These are phyloP conservation scores for Coprinellus aureogranulatus DNA, from an alignment of 768 basidiomycete genomes.

Conservation along the genomic window DNA sequence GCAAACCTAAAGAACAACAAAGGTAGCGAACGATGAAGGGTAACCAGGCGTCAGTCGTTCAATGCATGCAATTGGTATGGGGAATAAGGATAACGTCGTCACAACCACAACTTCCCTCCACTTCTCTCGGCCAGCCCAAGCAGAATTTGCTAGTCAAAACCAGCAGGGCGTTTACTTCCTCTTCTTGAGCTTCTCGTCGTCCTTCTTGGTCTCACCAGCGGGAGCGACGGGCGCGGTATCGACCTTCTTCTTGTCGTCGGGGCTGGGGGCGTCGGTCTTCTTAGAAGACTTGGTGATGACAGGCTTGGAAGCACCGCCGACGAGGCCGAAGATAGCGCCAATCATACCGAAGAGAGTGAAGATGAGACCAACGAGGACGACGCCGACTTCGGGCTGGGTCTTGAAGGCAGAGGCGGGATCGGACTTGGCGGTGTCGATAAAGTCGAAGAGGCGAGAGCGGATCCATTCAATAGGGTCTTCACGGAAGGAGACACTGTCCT, in stretches of 20 bases:
- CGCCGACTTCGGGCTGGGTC: constrained; percentile 85
- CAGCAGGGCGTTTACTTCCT: constrained; percentile 38
- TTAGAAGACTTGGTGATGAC: constrained; percentile 73
- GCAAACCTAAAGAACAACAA: not conserved
- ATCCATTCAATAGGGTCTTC: constrained; percentile 79
- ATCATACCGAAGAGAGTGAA: constrained; percentile 86
- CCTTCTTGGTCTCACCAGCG: constrained; percentile 73
- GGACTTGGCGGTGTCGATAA: constrained; percentile 72
- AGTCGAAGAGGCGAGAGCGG: constrained; percentile 72
- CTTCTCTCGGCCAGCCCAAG: constrained; percentile 3
- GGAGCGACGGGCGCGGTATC: constrained; percentile 67
- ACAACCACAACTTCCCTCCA: not conserved
- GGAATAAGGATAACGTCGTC: not conserved
- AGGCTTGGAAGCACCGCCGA: constrained; percentile 71
- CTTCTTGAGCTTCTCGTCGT: constrained; percentile 69
- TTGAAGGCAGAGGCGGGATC: constrained; percentile 84
- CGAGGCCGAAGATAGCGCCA: constrained; percentile 72
- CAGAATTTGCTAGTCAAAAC: not conserved
- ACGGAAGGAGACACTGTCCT: constrained; percentile 51
- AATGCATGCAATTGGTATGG: not conserved
- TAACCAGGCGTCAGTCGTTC: not conserved
- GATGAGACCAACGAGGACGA: constrained; percentile 66
- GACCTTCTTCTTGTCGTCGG: constrained; percentile 65
- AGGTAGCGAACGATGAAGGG: not conserved
- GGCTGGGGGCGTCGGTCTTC: constrained; percentile 68